Base-by-base conservation (phyloP, 1,139 yeast species). In the Saccharomyces hybrid region DNA sequence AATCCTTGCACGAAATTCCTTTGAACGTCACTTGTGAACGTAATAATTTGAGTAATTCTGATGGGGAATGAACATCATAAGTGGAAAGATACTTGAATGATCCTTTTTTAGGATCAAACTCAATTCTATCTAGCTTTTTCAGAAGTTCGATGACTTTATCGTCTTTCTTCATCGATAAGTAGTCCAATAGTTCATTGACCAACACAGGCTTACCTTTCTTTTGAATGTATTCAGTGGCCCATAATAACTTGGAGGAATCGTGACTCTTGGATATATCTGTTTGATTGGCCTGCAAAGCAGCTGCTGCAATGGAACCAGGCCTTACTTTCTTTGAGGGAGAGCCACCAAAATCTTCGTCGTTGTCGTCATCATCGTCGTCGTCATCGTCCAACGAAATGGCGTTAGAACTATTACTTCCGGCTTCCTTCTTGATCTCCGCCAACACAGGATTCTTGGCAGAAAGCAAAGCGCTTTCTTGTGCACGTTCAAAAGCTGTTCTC, bases 171-270 rank as follows among this genome's bases (percentile, higher is more conserved):
- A 58, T 63, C 57, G 61, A 69, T 55, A 58, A 63, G 65, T 67
- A 66, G 50, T 65, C 68, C 61, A 61, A 61, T 44, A 67, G 54
- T 54, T 67, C 71, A 28, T 75, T 74, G 8, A 88, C 78, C 4
- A 82, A 72, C 1, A 90, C 83, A 0, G 97, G 89, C 30, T 78
- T 73, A 60, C 86, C 95, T 58, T 71, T 66, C 56, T 80, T 82
- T 63, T 83, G 85, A 58, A 93, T 84, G 67, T 83, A 88, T 67
- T 91, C 98, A 16, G 93, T 95, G 1, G 98, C 97, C 66, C 88
- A 80, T 59, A 86, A 83, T 56, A 89, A 74, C 69, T 87, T 89
- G 0, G 97, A 88, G 7, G 91, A 84, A 58, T 85, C 79, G 68
- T 87, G 95, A 49, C 67, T 63, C 54, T 63, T 62, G 2, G 68